phyloP scores from a whole-genome alignment of 495 filamentous ascomycete species.

The Penicillium angulare region DNA sequence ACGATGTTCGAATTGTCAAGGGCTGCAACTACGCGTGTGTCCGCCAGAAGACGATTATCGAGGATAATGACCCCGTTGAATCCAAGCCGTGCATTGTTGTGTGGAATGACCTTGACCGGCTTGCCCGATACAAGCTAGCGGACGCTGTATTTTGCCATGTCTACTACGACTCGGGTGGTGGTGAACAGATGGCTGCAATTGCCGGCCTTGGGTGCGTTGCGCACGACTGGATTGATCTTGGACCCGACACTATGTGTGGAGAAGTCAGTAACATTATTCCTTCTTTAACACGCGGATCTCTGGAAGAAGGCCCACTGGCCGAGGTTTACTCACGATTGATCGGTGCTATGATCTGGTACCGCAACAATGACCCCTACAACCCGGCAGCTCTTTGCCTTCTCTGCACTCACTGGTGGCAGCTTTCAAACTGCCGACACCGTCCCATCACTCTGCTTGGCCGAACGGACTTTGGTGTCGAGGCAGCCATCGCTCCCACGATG shows the following conservation, averaged over 20 bases:
- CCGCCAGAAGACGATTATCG: constrained; percentile 11
- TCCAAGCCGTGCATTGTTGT: constrained; percentile 10
- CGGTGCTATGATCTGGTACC: constrained; percentile 15
- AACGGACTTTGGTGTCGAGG: constrained; percentile 3
- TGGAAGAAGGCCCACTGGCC: constrained; percentile 5
- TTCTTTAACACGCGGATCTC: constrained; percentile 4
- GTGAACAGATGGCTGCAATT: constrained; percentile 15
- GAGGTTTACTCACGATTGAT: constrained; percentile 10
- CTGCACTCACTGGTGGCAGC: constrained; percentile 13
- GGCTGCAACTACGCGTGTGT: constrained; percentile 8
- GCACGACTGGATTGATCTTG: constrained; percentile 11
- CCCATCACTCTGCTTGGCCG: constrained; percentile 9
- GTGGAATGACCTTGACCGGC: constrained; percentile 11
- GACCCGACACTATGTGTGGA: constrained; percentile 7
- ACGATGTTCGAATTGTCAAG: constrained; percentile 11
- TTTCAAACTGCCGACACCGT: constrained; percentile 11
- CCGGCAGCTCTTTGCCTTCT: constrained; percentile 11
- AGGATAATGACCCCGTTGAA: constrained; percentile 11
- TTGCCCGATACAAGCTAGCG: constrained; percentile 11
- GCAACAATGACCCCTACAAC: constrained; percentile 12
- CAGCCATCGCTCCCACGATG: constrained; percentile 10
- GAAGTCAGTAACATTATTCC: constrained; percentile 11
- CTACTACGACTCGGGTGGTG: constrained; percentile 13
- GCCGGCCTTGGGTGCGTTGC: constrained; percentile 11
- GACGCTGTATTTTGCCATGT: constrained; percentile 13